Percentiles rank a stretch among this genome's conserved stretches.
These are phyloP conservation scores for Xylaria sp. DNA, from an alignment of 495 filamentous ascomycete genomes.

Conservation along the genomic window DNA sequence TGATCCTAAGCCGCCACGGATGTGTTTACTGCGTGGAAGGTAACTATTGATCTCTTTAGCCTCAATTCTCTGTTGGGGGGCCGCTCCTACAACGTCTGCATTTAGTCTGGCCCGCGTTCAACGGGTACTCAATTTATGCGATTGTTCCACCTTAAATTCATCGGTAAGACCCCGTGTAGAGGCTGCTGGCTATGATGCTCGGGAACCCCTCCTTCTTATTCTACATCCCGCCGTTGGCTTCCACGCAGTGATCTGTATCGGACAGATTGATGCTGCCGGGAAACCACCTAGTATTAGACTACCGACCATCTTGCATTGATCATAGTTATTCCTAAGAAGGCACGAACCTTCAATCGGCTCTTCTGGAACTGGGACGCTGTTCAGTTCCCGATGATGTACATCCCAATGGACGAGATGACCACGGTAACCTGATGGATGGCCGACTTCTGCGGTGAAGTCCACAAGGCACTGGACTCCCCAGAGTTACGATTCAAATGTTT, in stretches of 20 bases:
- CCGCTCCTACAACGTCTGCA: conserved; percentile 38
- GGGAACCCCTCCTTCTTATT: conserved; percentile 65
- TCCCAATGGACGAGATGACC: conserved; percentile 55
- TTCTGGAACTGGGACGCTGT: conserved; percentile 48
- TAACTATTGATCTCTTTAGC: conserved; percentile 40
- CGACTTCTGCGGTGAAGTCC: conserved; percentile 50
- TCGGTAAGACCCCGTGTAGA: conserved; percentile 48
- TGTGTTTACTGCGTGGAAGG: conserved; percentile 54
- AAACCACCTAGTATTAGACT: conserved; percentile 55
- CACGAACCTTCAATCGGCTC: conserved; percentile 42
- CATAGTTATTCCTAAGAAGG: conserved; percentile 55
- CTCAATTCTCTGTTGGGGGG: conserved; percentile 22
- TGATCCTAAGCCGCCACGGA: conserved; percentile 39
- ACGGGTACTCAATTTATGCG: conserved; percentile 60
- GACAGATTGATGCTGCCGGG: conserved; percentile 49
- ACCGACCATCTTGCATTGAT: conserved; percentile 57
- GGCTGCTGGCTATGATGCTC: conserved; percentile 48
- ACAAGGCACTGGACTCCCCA: conserved; percentile 57
- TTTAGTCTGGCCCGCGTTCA: conserved; percentile 44
- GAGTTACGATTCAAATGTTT: conserved; percentile 59
- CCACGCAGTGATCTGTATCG: conserved; percentile 61
- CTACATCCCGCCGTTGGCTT: conserved; percentile 51
- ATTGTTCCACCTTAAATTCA: conserved; percentile 44
- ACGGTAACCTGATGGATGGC: conserved; percentile 47
- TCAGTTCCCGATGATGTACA: conserved; percentile 38